Evolutionary conservation across 2,329 filamentous ascomycete genomes (phyloP).

Genomic region (Claviceps africana): DNA sequence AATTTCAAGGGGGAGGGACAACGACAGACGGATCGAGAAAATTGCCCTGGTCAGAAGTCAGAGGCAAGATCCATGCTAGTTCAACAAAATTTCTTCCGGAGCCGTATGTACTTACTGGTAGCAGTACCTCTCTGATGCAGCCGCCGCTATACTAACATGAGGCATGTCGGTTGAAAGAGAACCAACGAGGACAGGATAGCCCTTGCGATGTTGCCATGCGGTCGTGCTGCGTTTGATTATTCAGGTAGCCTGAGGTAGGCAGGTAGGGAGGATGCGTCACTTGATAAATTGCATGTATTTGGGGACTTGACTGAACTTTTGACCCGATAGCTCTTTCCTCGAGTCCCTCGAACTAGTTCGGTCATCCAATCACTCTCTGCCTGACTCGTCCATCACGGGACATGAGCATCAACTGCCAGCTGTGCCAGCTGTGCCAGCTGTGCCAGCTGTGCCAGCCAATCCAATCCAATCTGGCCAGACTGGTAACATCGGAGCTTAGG

Average conservation of each 20-base stretch:
- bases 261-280: not conserved
- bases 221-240: not conserved
- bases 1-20: not conserved
- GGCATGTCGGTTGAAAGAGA: not conserved
- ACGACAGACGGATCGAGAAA: not conserved
- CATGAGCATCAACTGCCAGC: too few species aligned
- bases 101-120: not conserved
- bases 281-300: not conserved
- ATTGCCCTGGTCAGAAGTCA: not conserved
- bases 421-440: too few species aligned
- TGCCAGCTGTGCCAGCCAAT: too few species aligned
- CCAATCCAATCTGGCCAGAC: too few species aligned
- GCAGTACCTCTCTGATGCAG: not conserved
- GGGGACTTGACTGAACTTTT: too few species aligned
- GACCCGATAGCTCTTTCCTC: not conserved
- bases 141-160: not conserved
- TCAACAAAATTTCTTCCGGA: not conserved
- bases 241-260: too few species aligned
- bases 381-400: too few species aligned
- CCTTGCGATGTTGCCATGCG: not conserved
- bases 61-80: not conserved
- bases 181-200: not conserved
- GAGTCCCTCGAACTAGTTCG: not conserved
- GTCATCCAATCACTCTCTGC: too few species aligned
- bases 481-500: too few species aligned